These are phyloP conservation scores for Hymenochaete sp. DNA, from an alignment of 1,284 basidiomycete genomes.

Conservation along the genomic window DNA sequence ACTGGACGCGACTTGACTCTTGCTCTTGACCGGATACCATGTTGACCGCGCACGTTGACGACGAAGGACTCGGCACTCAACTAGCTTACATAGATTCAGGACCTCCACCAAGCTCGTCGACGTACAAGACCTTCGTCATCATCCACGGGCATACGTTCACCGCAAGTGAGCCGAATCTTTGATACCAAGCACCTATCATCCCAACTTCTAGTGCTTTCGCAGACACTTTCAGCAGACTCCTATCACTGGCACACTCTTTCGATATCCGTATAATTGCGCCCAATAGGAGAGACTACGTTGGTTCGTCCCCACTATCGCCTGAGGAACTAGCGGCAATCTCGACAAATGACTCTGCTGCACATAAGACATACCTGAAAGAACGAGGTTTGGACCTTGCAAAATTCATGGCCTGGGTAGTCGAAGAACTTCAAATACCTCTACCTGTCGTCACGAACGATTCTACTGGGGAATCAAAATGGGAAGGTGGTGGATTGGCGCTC, in stretches of 20 bases:
- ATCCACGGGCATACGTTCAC: conserved; percentile 16
- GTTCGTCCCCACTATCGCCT: conserved; percentile 19
- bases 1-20: too few relatives aligned
- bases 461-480: conserved; percentile 10
- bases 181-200: neutral
- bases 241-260: conserved; percentile 16
- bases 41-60: conserved; percentile 9
- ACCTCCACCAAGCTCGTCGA: neutral
- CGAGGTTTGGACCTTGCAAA: conserved; percentile 18
- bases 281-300: conserved; percentile 22
- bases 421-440: conserved; percentile 10
- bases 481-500: conserved; percentile 14
- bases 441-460: neutral
- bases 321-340: conserved; percentile 18
- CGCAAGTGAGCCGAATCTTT: conserved; percentile 9
- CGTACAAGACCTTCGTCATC: conserved; percentile 16
- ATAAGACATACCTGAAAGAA: conserved; percentile 12
- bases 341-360: conserved; percentile 4
- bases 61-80: conserved; percentile 8
- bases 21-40: conserved; percentile 3
- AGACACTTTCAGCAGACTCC: conserved; percentile 18
- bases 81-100: conserved; percentile 17
- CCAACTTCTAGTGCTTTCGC: neutral
- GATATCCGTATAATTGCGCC: conserved; percentile 21
- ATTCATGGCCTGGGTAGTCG: conserved; percentile 17